Conservation (phyloP, 192 early-diverging fungal genomes). For the Spizellomyces sp. region DNA sequence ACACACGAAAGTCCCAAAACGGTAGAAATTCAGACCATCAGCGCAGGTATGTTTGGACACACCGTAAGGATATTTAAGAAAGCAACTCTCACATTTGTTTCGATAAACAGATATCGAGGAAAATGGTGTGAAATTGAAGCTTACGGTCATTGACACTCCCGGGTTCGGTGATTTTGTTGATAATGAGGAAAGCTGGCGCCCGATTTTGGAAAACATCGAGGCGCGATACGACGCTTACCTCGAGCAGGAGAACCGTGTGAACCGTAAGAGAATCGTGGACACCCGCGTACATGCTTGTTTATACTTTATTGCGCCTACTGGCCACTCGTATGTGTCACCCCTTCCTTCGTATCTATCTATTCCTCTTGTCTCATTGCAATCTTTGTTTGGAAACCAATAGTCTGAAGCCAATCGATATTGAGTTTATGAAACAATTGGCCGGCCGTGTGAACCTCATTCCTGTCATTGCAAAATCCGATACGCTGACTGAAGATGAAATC, state of each 20-base stretch:
- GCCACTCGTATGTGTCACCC: slow-evolving; percentile 63
- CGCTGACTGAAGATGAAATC: slow-evolving; percentile 91
- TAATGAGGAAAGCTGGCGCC: slow-evolving; percentile 79
- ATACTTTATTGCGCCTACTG: slow-evolving; percentile 98
- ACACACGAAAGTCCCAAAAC: slow-evolving; percentile 67
- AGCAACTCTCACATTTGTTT: not conserved
- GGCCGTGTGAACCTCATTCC: slow-evolving; percentile 97
- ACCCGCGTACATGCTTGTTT: slow-evolving; percentile 91
- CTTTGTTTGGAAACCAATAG: slow-evolving; percentile 1
- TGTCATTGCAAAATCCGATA: slow-evolving; percentile 98
- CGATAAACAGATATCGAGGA: slow-evolving; percentile 77
- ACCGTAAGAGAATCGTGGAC: slow-evolving; percentile 58
- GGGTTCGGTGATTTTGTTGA: slow-evolving; percentile 72
- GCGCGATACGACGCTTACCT: slow-evolving; percentile 90
- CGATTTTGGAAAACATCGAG: slow-evolving; percentile 95
- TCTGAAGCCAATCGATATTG: slow-evolving; percentile 90
- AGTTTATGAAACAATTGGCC: slow-evolving; percentile 95
- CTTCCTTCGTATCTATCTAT: not conserved
- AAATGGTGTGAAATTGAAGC: slow-evolving; percentile 94
- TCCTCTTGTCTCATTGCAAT: not conserved
- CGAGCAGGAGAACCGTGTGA: slow-evolving; percentile 76
- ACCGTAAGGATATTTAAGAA: not conserved
- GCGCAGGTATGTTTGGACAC: slow-evolving; percentile 39
- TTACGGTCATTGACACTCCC: slow-evolving; percentile 98
- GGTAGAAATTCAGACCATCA: slow-evolving; percentile 60